Conservation (phyloP, 2,329 filamentous ascomycete species). For the Zymoseptoria passerinii region DNA sequence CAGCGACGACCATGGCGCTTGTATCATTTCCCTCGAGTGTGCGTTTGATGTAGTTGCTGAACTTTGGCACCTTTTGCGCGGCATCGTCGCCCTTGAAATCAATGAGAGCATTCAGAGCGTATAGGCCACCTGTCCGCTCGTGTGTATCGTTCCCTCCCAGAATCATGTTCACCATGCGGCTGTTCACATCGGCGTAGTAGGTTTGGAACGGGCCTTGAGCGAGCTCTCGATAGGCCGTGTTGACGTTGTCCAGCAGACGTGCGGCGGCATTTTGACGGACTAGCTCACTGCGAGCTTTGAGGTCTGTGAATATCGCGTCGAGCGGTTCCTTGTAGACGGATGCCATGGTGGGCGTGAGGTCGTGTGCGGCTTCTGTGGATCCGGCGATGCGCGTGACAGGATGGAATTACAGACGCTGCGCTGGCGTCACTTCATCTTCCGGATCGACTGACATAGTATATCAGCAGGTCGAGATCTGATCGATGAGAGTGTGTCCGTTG, state of each 20-base stretch:
- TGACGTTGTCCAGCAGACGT: conserved; percentile 25
- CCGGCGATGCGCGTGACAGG: neutral
- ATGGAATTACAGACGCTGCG: neutral
- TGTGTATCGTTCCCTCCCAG: conserved; percentile 77
- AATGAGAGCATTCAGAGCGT: conserved; percentile 84
- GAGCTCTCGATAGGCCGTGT: conserved; percentile 50
- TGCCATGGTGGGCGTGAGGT: conserved; percentile 19
- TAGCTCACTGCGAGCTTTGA: conserved; percentile 23
- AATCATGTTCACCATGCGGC: conserved; percentile 63
- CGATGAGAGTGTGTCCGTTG: neutral
- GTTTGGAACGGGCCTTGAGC: conserved; percentile 68
- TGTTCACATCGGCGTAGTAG: conserved; percentile 57
- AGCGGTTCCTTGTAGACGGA: conserved; percentile 25
- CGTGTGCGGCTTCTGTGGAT: neutral
- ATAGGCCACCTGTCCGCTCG: conserved; percentile 84
- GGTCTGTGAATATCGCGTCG: conserved; percentile 25
- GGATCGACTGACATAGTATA: conserved; percentile 1
- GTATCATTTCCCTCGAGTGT: conserved; percentile 87
- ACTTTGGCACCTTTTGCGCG: conserved; percentile 86
- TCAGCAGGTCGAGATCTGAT: neutral
- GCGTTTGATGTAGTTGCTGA: conserved; percentile 80
- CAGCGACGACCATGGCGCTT: conserved; percentile 81
- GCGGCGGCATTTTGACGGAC: conserved; percentile 23
- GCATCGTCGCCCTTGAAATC: conserved; percentile 95
- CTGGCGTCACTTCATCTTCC: conserved; percentile 4